phyloP scores from a whole-genome alignment of 164 flowering plant species.

The Echeveria elegans region DNA sequence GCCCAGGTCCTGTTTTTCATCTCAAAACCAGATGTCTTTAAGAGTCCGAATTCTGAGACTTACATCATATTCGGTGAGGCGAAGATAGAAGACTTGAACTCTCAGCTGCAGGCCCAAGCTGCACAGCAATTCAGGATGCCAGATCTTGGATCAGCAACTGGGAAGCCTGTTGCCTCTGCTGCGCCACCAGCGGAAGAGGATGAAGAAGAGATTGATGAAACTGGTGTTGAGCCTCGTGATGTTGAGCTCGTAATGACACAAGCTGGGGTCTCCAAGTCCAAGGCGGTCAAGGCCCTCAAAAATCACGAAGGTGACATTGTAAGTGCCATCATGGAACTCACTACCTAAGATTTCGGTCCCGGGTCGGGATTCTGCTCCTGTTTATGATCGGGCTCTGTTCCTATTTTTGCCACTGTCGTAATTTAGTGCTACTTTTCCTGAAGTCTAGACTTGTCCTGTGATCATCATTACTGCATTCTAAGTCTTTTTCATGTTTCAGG shows the following conservation, averaged over 20 bases:
- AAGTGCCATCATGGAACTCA: conserved; percentile 91
- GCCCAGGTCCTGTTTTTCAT: conserved; percentile 4
- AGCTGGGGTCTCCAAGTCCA: conserved; percentile 70
- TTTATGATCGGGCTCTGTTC: background rate
- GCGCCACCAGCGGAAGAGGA: conserved; percentile 52
- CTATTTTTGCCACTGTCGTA: too few species aligned
- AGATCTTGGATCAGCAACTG: conserved; percentile 23
- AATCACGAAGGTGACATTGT: conserved; percentile 70
- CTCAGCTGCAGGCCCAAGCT: conserved; percentile 8
- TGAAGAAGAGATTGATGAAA: conserved; percentile 77
- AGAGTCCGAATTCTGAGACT: conserved; percentile 7
- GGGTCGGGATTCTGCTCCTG: background rate
- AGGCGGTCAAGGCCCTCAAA: conserved; percentile 86
- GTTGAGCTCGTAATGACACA: conserved; percentile 89
- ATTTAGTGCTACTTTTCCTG: too few species aligned
- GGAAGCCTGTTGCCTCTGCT: conserved; percentile 43
- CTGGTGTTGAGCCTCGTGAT: conserved; percentile 76
- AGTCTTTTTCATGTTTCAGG: too few species aligned
- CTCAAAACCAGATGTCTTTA: conserved; percentile 8
- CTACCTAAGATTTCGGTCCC: conserved; percentile 26
- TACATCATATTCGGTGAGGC: conserved; percentile 7
- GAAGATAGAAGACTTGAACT: conserved; percentile 8
- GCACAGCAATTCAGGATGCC: conserved; percentile 9
- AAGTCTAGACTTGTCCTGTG: too few species aligned
- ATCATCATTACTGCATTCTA: too few species aligned